phyloP scores from a whole-genome alignment of 306 rosid genomes.

The Sicyos edulis region DNA sequence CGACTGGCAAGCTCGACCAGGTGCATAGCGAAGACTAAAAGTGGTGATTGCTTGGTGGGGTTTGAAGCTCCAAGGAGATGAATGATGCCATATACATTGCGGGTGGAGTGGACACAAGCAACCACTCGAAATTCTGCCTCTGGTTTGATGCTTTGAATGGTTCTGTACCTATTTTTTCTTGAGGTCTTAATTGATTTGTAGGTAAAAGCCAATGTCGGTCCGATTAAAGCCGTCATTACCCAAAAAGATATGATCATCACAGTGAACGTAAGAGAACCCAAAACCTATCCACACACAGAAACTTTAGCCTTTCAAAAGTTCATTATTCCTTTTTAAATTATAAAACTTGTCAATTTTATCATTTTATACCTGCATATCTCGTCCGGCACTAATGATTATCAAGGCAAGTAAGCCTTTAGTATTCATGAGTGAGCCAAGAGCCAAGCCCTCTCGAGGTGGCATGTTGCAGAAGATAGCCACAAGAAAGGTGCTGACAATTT shows the following conservation, averaged over 20 bases:
- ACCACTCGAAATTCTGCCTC: constrained; percentile 33
- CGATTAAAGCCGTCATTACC: constrained; percentile 30
- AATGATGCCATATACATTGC: constrained; percentile 30
- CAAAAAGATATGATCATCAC: constrained; percentile 27
- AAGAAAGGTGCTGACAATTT: constrained; percentile 30
- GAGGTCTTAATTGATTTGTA: constrained; percentile 21
- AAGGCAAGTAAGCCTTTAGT: constrained; percentile 37
- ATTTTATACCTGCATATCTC: constrained; percentile 25
- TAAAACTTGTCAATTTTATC: background rate
- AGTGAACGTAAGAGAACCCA: constrained; percentile 27
- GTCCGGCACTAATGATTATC: constrained; percentile 25
- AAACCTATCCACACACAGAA: constrained; percentile 21
- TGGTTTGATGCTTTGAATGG: constrained; percentile 29
- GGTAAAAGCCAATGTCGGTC: constrained; percentile 27
- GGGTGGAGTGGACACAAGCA: constrained; percentile 33
- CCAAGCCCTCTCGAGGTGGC: constrained; percentile 28
- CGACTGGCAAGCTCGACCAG: constrained; percentile 39
- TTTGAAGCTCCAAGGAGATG: constrained; percentile 33
- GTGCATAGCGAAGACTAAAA: constrained; percentile 31
- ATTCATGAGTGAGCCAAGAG: constrained; percentile 38
- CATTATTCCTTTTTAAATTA: background rate
- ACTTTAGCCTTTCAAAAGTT: background rate
- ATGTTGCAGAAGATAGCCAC: constrained; percentile 28
- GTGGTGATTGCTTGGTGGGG: constrained; percentile 32
- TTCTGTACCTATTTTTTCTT: constrained; percentile 22